Conservation (phyloP, 345 rosid genomes). For the Geranium brycei region DNA sequence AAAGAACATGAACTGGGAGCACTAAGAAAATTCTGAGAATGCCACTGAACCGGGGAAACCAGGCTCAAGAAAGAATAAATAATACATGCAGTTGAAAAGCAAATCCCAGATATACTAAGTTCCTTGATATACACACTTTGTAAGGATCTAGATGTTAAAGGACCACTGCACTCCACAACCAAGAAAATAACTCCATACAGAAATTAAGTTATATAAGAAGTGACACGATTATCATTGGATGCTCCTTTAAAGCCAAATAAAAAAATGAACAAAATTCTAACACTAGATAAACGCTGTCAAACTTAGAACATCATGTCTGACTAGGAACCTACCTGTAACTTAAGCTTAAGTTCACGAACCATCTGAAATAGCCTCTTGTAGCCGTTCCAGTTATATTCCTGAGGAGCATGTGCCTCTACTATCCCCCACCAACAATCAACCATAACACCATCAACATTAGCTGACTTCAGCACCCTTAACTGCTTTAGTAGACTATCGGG, state of each 20-base stretch:
- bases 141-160: too few relatives aligned
- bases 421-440: conserved; percentile 98
- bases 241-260: neutral
- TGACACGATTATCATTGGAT: neutral
- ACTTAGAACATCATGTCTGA: neutral
- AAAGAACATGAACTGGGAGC: neutral
- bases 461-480: conserved; percentile 52
- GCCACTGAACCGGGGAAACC: neutral
- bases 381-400: conserved; percentile 71
- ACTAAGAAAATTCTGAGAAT: neutral
- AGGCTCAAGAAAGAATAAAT: neutral
- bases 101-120: neutral
- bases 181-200: too few relatives aligned
- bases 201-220: neutral
- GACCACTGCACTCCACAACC: too few relatives aligned
- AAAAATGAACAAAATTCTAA: neutral
- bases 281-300: neutral
- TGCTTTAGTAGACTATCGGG: conserved; percentile 50
- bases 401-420: conserved; percentile 69
- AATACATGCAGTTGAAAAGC: neutral
- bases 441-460: conserved; percentile 78
- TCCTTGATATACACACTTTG: neutral
- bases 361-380: conserved; percentile 73
- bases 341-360: conserved; percentile 62
- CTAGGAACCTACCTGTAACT: conserved; percentile 47